These are phyloP conservation scores for Ceratocystis cacaofunesta DNA, from an alignment of 2,329 filamentous ascomycete genomes.

Conservation along the genomic window DNA sequence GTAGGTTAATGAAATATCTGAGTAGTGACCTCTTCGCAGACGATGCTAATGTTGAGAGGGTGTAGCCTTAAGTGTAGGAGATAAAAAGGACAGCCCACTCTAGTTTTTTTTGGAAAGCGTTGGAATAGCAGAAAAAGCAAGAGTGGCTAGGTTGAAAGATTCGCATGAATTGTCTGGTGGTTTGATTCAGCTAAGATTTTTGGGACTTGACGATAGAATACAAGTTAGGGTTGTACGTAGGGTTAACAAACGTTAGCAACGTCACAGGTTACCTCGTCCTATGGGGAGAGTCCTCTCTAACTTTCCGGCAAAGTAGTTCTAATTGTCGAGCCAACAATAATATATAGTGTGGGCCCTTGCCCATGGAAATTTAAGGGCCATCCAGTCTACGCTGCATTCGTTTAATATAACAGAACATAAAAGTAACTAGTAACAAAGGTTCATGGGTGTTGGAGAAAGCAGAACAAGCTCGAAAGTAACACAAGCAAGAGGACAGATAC, in stretches of 20 bases:
- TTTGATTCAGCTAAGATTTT: background rate
- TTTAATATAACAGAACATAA: background rate
- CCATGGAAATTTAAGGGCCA: no score
- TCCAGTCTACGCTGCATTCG: background rate
- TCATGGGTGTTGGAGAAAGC: background rate
- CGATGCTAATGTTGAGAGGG: background rate
- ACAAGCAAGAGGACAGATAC: slow-evolving; percentile 6
- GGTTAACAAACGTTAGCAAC: background rate
- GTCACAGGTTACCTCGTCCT: background rate
- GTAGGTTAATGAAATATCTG: background rate
- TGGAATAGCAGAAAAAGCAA: background rate
- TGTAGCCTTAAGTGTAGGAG: background rate
- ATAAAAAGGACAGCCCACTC: background rate
- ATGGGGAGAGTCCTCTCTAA: background rate
- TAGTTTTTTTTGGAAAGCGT: background rate
- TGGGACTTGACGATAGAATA: background rate
- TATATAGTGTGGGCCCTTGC: no score
- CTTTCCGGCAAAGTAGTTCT: background rate
- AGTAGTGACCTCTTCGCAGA: background rate
- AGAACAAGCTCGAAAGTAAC: background rate
- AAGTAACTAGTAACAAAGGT: background rate
- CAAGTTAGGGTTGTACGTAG: background rate
- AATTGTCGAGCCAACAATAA: background rate
- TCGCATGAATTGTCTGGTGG: background rate
- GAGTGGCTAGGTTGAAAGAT: background rate